These are phyloP conservation scores for Olyra latifolia DNA, from an alignment of 176 grass and related monocot species.

Conservation along the genomic window DNA sequence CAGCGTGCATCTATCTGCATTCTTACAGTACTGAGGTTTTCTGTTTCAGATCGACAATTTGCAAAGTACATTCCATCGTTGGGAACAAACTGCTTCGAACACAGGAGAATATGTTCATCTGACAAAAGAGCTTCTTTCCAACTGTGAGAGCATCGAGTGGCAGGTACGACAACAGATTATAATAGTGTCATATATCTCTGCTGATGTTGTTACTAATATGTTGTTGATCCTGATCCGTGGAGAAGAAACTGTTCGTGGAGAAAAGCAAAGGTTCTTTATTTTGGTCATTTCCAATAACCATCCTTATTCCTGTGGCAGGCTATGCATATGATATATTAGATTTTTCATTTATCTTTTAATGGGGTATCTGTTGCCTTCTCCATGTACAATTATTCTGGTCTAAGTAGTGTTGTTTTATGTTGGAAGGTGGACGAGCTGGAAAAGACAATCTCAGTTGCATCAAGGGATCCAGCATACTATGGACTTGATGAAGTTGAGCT, in stretches of 20 bases:
- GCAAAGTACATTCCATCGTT: slow-evolving; percentile 68
- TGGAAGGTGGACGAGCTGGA: slow-evolving; percentile 88
- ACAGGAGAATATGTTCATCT: slow-evolving; percentile 86
- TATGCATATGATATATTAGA: background rate
- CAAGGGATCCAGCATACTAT: slow-evolving; percentile 88
- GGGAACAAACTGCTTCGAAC: slow-evolving; percentile 77
- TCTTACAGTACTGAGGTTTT: background rate
- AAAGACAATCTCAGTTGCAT: slow-evolving; percentile 84
- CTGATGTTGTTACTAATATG: background rate
- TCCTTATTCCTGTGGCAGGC: background rate
- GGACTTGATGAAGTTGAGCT: slow-evolving; percentile 89
- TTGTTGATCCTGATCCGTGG: background rate
- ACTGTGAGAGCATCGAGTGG: slow-evolving; percentile 93
- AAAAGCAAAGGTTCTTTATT: background rate
- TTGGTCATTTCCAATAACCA: background rate
- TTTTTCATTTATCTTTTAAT: background rate
- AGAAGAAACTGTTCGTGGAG: background rate
- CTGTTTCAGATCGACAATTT: slow-evolving; percentile 74
- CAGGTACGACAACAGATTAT: slow-evolving; percentile 46
- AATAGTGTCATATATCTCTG: background rate
- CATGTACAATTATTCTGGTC: slow-evolving; percentile 14
- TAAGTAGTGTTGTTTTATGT: slow-evolving; percentile 17
- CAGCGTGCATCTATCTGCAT: background rate
- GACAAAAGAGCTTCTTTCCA: slow-evolving; percentile 76
- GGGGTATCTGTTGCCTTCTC: background rate